phyloP scores from a whole-genome alignment of 1,139 yeast genomes.

The Hansenula anomala region DNA sequence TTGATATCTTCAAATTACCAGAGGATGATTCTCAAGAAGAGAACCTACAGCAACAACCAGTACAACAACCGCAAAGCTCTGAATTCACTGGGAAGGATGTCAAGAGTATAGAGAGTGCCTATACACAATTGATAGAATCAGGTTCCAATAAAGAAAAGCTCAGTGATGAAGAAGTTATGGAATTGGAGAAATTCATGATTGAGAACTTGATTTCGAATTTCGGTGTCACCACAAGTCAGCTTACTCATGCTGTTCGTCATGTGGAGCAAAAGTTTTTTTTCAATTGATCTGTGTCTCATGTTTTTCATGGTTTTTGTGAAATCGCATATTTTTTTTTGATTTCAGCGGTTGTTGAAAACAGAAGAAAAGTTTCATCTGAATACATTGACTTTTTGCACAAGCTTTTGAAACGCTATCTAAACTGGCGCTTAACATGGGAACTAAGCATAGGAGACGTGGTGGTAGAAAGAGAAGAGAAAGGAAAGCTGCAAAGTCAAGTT shows the following conservation, averaged over 20 bases:
- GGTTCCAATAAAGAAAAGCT: background rate
- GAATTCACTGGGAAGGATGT: background rate
- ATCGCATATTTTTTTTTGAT: background rate
- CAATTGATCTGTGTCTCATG: background rate
- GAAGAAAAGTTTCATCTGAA: too few relatives aligned
- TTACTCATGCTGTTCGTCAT: background rate
- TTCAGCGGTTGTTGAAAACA: background rate
- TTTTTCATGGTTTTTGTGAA: background rate
- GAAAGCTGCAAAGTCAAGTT: background rate
- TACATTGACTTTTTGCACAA: too few relatives aligned
- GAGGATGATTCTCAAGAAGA: too few relatives aligned
- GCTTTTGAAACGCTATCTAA: too few relatives aligned
- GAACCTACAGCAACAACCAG: too few relatives aligned
- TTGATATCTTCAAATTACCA: conserved; percentile 29
- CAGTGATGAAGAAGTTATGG: background rate
- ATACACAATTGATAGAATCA: background rate
- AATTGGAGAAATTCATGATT: conserved; percentile 3
- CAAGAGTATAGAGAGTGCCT: background rate
- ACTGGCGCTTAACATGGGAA: too few relatives aligned
- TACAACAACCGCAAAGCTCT: too few relatives aligned
- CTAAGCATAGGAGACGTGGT: too few relatives aligned
- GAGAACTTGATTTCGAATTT: conserved; percentile 7
- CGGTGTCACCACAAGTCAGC: conserved; percentile 8
- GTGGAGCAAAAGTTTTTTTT: background rate
- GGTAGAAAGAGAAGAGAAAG: too few relatives aligned